Base-by-base conservation (phyloP, 169 alveolate genomes). In the Cyclospora cayetanensis region DNA sequence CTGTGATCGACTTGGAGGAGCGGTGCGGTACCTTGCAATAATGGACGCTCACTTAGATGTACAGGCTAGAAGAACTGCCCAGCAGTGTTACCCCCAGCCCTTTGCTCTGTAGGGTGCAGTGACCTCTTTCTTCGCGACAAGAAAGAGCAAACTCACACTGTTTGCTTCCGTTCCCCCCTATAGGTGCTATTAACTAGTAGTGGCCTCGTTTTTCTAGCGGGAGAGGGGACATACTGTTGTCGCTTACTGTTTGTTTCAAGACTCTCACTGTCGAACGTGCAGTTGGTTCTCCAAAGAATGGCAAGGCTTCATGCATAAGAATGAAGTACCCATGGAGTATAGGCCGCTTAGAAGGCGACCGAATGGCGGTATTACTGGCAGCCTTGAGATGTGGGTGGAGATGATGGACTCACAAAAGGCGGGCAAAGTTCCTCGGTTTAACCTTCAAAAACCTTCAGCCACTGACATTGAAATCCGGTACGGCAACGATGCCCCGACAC, bases 241-340 rank as follows among this genome's bases (percentile, higher is more conserved):
- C 25, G 25, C 20, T 46, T 22, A 46, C 11, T 0, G 20, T 46
- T n/a, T 12, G 11, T 46, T 46, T 46, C 60, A 46, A 12, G 60
- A 46, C 60, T 46, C 82, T 35, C n/a, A 20, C 53, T 70, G 82
- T 18, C 18, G 53, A 18, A 35, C 70, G 9, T 72, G 66, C 76
- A 92, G 99, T 60, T 97, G 99, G 99, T 96, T 95, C 90, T 95
- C 98, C 65, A 94, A 94, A 25, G 95, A 94, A 50, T 97, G 99
- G 99, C 98, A 96, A 93, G 95, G 94, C 74, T 95, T 96, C 97
- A 93, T 96, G 97, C 91, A 96, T 79, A 96, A 95, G 77, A 96
- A 96, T 87, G 91, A 80, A 70, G 91, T 97, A 12, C 99, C 99
- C 7, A 95, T 96, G 43, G 99, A 97, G 91, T 95, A 96, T 68